Evolutionary conservation across 306 rosid species (phyloP).

Genomic region (Rosa rugosa): DNA sequence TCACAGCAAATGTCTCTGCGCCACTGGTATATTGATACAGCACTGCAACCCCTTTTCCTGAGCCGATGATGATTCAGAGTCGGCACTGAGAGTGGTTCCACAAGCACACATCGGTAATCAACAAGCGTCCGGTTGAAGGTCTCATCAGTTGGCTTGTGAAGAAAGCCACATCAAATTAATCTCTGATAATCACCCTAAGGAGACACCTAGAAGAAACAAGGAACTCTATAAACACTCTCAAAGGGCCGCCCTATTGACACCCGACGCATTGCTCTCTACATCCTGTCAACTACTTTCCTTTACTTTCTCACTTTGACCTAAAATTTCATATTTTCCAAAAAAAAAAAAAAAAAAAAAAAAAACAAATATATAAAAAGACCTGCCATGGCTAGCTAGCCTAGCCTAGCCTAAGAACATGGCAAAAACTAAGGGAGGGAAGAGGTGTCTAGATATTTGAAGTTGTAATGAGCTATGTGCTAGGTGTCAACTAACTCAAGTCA

Average conservation of each 20-base stretch:
- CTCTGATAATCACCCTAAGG: constrained; percentile 1
- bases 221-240: constrained; percentile 26
- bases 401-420: background rate
- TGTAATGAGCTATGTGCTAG: background rate
- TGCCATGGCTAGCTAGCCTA: constrained; percentile 7
- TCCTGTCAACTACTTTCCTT: background rate
- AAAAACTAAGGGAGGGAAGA: background rate
- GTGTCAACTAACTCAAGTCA: background rate
- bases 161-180: background rate
- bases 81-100: background rate
- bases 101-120: background rate
- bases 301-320: constrained; percentile 8
- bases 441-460: background rate
- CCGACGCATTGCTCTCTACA: constrained; percentile 8
- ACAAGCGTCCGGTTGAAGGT: background rate
- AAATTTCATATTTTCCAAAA: background rate
- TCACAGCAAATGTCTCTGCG: background rate
- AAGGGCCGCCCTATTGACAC: constrained; percentile 2
- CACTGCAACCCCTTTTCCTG: constrained; percentile 13
- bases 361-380: background rate
- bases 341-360: background rate
- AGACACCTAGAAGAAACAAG: constrained; percentile 18
- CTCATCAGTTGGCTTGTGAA: constrained; percentile 9
- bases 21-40: constrained; percentile 11
- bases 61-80: background rate